Evolutionary conservation across 1,284 basidiomycete genomes (phyloP).

Genomic region (Austroboletus niveus): DNA sequence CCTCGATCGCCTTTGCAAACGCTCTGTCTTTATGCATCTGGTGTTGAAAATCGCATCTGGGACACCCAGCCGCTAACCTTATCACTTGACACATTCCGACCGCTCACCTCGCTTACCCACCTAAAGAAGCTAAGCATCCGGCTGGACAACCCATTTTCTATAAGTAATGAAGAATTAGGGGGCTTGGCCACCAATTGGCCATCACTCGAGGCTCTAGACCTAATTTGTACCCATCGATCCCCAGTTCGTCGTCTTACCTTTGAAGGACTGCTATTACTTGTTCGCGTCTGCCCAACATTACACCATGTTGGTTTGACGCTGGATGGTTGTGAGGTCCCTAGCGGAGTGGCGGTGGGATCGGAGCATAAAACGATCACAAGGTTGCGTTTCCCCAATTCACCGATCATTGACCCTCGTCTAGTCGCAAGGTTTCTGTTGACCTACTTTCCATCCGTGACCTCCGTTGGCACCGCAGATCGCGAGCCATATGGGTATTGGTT

Average conservation of each 20-base stretch:
- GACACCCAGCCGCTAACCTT: background rate
- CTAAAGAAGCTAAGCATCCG: background rate
- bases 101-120: background rate
- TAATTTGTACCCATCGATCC: too few species aligned
- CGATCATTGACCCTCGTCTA: background rate
- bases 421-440: background rate
- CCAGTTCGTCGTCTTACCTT: too few species aligned
- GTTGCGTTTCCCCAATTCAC: conserved; percentile 2
- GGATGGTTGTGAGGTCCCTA: background rate
- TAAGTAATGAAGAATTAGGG: background rate
- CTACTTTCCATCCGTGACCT: background rate
- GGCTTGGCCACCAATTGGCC: background rate
- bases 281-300: too few species aligned
- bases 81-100: background rate
- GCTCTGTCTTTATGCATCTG: background rate
- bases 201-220: too few species aligned
- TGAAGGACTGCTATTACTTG: too few species aligned
- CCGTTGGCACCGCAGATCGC: background rate
- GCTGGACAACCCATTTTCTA: background rate
- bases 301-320: too few species aligned
- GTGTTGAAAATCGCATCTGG: background rate
- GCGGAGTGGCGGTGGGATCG: too few species aligned
- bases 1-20: background rate
- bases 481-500: too few species aligned
- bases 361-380: background rate